Evolutionary conservation across 1,284 basidiomycete genomes (phyloP).

Genomic region (Mycena citricolor): DNA sequence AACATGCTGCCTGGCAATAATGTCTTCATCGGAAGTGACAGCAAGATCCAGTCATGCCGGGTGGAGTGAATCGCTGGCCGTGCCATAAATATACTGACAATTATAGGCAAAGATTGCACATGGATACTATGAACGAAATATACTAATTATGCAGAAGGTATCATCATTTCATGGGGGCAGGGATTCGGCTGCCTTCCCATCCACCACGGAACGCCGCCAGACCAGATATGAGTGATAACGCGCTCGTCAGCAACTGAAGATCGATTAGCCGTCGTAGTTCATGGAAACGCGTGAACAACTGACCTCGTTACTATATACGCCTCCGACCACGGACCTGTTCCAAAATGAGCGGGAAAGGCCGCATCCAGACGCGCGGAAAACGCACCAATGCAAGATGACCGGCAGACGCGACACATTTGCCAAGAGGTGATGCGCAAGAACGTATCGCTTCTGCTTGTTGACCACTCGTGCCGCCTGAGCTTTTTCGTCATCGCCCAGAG

Average conservation of each 20-base stretch:
- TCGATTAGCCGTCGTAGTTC: neutral
- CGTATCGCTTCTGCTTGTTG: conserved; percentile 15
- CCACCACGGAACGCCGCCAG: conserved; percentile 22
- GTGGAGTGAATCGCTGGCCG: too few species aligned
- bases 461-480: conserved; percentile 24
- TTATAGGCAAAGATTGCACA: too few species aligned
- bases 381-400: conserved; percentile 23
- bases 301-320: conserved; percentile 23
- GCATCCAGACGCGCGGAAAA: neutral
- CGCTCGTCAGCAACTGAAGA: conserved; percentile 19
- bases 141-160: neutral
- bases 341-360: neutral
- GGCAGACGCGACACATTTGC: conserved; percentile 22
- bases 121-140: too few species aligned
- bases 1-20: too few species aligned
- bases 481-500: conserved; percentile 54
- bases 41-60: too few species aligned
- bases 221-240: conserved; percentile 22
- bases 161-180: conserved; percentile 14
- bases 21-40: too few species aligned
- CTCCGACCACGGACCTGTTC: conserved; percentile 24
- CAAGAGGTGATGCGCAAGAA: conserved; percentile 16
- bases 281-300: neutral
- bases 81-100: too few species aligned
- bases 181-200: conserved; percentile 19